Evolutionary conservation across 2,329 filamentous ascomycete species (phyloP), one percentile per base, ranked within the genome.

Genomic region (Ascochyta fabae): DNA sequence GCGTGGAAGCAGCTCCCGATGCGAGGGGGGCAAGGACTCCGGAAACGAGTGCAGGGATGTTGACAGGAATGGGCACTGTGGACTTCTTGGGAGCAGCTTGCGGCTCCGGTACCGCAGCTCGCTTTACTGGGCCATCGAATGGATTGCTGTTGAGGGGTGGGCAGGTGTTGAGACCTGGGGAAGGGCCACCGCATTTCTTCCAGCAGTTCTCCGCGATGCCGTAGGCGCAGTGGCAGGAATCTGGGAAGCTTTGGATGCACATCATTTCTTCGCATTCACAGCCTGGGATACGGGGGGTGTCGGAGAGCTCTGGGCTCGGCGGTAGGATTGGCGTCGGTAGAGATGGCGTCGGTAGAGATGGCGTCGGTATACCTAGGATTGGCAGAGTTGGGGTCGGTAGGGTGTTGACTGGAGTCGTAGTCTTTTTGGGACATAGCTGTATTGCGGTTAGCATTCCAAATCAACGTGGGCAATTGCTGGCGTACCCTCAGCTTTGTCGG

Each of bases 151-250:
- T 36, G n/a, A 42, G 31, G 5, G 56, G 43, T 31, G 56, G 52
- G 41, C 66, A 70, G 1, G 26, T 31, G 35, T 67, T 52, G 9
- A 54, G 40, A 1, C 46, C 51, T 4, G 69, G 67, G 29, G 45
- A 38, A 6, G 42, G 26, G 8, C 70, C 71, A 3, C 72, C 72
- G 52, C 72, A 75, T 26, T 64, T 66, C 1, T 68, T 45, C 34
- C 59, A 69, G 48, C 72, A 75, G 2, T n/a, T 45, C 24, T 62
- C 50, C 29, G 62, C 62, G 16, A 49, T 59, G n/a, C 43, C 54
- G 45, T 71, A 69, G n/a, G 47, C 47, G 49, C 72, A 75, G 50
- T 68, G 53, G 44, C 72, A 75, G 2, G 64, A 68, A 1, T 64
- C 47, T 0, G 72, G 72, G 55, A 62, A 73, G 7, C 59, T 38